phyloP scores from a whole-genome alignment of 805 yeast species.

The Starmera caribaea region DNA sequence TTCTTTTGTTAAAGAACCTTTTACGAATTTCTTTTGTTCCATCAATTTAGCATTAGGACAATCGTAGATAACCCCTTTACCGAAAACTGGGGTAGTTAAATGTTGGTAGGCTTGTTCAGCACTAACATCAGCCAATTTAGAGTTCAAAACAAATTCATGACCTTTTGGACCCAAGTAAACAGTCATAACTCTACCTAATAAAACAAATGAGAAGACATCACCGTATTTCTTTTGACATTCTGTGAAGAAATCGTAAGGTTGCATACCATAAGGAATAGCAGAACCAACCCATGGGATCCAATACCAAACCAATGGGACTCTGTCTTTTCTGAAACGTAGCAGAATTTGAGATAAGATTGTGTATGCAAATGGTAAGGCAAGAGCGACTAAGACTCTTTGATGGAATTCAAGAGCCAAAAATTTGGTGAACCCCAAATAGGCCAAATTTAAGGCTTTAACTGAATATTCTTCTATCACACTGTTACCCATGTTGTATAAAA shows the following conservation, averaged over 20 bases:
- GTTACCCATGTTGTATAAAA: background rate
- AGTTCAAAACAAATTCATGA: constrained; percentile 90
- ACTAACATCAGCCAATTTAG: constrained; percentile 79
- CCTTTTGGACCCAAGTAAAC: constrained; percentile 97
- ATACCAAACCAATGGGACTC: constrained; percentile 86
- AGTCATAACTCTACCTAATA: constrained; percentile 88
- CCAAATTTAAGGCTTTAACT: constrained; percentile 6
- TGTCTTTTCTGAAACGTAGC: constrained; percentile 65
- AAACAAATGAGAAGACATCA: constrained; percentile 82
- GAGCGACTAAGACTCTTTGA: constrained; percentile 25
- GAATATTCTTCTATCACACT: background rate
- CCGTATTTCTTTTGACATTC: constrained; percentile 76
- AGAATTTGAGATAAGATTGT: constrained; percentile 56
- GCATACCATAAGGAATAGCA: constrained; percentile 82
- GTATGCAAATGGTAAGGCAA: constrained; percentile 49
- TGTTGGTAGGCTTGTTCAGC: constrained; percentile 96
- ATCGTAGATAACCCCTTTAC: constrained; percentile 95
- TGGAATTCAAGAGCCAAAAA: constrained; percentile 24
- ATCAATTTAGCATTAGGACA: constrained; percentile 88
- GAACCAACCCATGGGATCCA: constrained; percentile 96
- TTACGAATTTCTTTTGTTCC: constrained; percentile 98
- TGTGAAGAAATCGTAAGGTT: constrained; percentile 85
- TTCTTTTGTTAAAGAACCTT: constrained; percentile 77
- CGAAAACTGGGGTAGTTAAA: constrained; percentile 98
- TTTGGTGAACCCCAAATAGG: constrained; percentile 7